These are phyloP conservation scores for Phytomonas francai DNA, from an alignment of 208 protist genomes.

Conservation along the genomic window DNA sequence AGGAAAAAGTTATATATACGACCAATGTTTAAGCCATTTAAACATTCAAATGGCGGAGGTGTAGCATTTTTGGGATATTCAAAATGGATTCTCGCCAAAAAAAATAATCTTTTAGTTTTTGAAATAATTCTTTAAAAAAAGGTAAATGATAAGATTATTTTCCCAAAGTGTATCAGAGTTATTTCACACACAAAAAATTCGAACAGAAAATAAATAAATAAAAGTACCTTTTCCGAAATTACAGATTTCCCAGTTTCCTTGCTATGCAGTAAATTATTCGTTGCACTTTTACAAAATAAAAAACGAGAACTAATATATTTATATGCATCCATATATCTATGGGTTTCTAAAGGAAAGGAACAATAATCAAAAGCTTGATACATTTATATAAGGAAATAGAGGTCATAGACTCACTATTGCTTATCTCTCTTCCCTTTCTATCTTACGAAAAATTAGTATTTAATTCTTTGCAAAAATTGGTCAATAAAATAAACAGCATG, in stretches of 20 bases:
- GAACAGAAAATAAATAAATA: background rate
- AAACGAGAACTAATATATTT: background rate
- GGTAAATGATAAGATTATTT: background rate
- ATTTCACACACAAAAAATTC: background rate
- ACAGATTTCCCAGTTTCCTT: too few relatives aligned
- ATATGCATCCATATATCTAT: background rate
- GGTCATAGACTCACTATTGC: background rate
- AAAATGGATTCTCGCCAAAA: background rate
- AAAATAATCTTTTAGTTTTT: background rate
- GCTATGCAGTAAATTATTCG: too few relatives aligned
- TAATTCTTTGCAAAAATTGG: background rate
- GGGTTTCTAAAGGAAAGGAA: background rate
- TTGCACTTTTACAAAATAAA: too few relatives aligned
- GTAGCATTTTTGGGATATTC: background rate
- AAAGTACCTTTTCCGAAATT: too few relatives aligned
- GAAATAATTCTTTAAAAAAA: slow-evolving; percentile 8
- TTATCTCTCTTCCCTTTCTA: background rate
- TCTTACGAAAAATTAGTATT: background rate
- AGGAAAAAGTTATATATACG: slow-evolving; percentile 8
- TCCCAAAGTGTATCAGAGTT: background rate
- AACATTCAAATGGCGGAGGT: background rate
- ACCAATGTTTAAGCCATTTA: background rate
- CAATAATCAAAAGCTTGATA: too few relatives aligned
- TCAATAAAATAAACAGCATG: background rate
- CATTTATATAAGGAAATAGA: background rate